These are phyloP conservation scores for Colletotrichum sp. DNA, from an alignment of 2,329 filamentous ascomycete genomes.

Conservation along the genomic window DNA sequence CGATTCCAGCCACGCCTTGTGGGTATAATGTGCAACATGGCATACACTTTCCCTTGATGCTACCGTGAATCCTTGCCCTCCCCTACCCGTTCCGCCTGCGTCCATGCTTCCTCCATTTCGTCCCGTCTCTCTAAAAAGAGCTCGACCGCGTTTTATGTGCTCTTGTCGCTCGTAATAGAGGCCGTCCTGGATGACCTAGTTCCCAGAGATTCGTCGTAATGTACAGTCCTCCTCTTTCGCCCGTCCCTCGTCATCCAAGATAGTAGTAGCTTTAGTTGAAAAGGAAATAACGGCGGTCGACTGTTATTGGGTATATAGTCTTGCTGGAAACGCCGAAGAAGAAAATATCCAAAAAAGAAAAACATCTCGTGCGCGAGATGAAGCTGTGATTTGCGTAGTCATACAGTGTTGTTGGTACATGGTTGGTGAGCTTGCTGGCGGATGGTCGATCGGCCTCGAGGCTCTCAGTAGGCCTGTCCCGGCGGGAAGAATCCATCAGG, in stretches of 20 bases:
- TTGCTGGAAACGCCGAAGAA: slow-evolving; percentile 4
- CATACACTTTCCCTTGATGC: neutral
- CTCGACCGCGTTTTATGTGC: neutral
- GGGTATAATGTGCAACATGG: neutral
- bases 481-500: slow-evolving; percentile 8
- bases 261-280: neutral
- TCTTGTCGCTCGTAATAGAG: neutral
- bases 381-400: neutral
- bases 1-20: neutral
- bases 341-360: neutral
- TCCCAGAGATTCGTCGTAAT: neutral
- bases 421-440: neutral
- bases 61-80: neutral
- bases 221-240: slow-evolving; percentile 5
- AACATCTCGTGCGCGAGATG: slow-evolving; percentile 10
- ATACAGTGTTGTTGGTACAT: slow-evolving; percentile 1
- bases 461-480: slow-evolving; percentile 10
- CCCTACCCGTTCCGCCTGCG: neutral
- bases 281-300: neutral
- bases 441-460: neutral
- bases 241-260: neutral
- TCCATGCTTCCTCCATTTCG: neutral
- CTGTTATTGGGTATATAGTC: slow-evolving; percentile 18
- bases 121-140: slow-evolving; percentile 9
- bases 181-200: neutral